Conservation (phyloP, 192 early-diverging fungal genomes). For the Gamsiella multidivaricata region DNA sequence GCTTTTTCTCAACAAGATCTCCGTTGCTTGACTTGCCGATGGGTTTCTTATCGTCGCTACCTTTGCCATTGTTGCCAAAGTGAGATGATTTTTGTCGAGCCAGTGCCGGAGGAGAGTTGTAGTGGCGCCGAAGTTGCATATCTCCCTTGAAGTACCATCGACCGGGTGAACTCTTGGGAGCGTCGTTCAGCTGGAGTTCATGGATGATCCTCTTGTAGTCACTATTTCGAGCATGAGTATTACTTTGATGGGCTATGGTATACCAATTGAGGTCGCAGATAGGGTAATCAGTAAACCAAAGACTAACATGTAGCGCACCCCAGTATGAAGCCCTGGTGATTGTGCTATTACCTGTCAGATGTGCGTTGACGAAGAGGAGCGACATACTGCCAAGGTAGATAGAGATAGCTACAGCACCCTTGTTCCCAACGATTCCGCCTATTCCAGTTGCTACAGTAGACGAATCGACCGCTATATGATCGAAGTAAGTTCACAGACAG, state of each 20-base stretch:
- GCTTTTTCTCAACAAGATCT: not conserved
- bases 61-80: slow-evolving; percentile 3
- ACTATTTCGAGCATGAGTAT: slow-evolving; percentile 43
- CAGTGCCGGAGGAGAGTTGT: slow-evolving; percentile 3
- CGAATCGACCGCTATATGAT: slow-evolving; percentile 43
- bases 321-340: not conserved
- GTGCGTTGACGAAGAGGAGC: slow-evolving; percentile 62
- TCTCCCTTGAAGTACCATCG: slow-evolving; percentile 47
- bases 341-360: slow-evolving; percentile 55
- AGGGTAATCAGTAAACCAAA: not conserved
- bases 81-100: not conserved
- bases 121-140: slow-evolving; percentile 50
- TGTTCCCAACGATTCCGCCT: slow-evolving; percentile 58
- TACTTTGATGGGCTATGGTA: slow-evolving; percentile 56
- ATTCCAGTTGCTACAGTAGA: slow-evolving; percentile 54
- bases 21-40: not conserved
- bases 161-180: slow-evolving; percentile 34
- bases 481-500: no score
- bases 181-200: slow-evolving; percentile 59
- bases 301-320: not conserved
- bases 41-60: not conserved
- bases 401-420: slow-evolving; percentile 64
- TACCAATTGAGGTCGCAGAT: no score
- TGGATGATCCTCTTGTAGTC: slow-evolving; percentile 59
- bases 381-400: slow-evolving; percentile 59